Percentiles rank a stretch among this genome's conserved stretches.
Evolutionary conservation across 2,329 filamentous ascomycete species (phyloP).

Genomic region (Talaromyces funiculosus): DNA sequence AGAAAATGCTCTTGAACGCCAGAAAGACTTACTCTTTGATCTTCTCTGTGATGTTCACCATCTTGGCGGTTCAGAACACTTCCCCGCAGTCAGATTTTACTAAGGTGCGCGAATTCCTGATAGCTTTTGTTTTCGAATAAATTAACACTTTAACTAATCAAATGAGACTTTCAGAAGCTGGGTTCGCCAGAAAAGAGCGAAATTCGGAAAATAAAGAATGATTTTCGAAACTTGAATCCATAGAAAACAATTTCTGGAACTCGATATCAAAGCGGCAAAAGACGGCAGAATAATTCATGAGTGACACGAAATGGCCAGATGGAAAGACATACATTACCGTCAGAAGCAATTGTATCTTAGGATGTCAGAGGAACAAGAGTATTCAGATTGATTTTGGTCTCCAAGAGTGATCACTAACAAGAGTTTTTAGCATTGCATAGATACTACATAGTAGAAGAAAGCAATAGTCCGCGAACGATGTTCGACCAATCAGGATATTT

Average conservation of each 20-base stretch:
- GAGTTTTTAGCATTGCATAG: not conserved
- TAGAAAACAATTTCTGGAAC: slow-evolving; percentile 7
- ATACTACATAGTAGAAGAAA: not conserved
- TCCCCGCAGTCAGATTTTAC: slow-evolving; percentile 17
- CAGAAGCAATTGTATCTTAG: not conserved
- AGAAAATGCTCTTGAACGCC: slow-evolving; percentile 1
- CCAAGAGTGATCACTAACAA: not conserved
- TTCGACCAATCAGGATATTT: not conserved
- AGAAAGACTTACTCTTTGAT: slow-evolving; percentile 83
- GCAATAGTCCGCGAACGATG: not conserved
- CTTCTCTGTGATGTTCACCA: slow-evolving; percentile 99
- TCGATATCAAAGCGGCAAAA: slow-evolving; percentile 12
- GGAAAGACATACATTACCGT: not conserved
- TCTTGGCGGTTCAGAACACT: slow-evolving; percentile 42
- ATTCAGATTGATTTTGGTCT: not conserved
- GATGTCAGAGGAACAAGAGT: not conserved
- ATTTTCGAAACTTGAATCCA: not conserved
- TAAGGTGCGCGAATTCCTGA: not conserved
- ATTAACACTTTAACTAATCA: not conserved
- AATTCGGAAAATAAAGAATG: not conserved
- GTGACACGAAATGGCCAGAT: too few species aligned
- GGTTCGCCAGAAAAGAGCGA: not conserved
- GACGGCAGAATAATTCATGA: slow-evolving; percentile 8
- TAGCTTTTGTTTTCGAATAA: not conserved
- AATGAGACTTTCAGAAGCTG: too few species aligned